A percentile compares a stretch with the other conserved stretches of the same genome.
These are phyloP conservation scores for Blastocystis sp. DNA, from an alignment of 352 stramenopile species.

Conservation along the genomic window DNA sequence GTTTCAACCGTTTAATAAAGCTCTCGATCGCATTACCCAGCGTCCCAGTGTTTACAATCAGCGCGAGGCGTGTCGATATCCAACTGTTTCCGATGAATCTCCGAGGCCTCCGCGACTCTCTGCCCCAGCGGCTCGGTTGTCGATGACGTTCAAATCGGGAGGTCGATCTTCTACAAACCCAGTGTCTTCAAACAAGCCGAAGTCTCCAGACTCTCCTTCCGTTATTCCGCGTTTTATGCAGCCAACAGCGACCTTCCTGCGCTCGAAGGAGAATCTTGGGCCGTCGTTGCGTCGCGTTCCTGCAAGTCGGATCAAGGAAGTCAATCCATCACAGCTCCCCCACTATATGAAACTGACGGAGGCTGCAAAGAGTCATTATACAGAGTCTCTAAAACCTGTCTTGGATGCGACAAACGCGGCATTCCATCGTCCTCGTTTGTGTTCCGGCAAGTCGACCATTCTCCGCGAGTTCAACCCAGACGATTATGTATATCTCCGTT, in stretches of 20 bases:
- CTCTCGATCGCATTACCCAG: no score
- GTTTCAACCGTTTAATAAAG: no score
- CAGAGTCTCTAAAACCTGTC: not conserved
- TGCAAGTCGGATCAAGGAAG: not conserved
- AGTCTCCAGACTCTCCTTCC: no score
- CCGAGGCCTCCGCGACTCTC: not conserved
- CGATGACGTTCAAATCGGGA: not conserved
- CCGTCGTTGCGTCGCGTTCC: not conserved
- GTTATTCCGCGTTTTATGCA: not conserved
- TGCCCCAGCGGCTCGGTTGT: not conserved
- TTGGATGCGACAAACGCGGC: not conserved
- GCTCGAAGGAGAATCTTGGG: not conserved
- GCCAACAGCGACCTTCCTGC: not conserved
- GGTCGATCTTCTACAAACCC: no score
- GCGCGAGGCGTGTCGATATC: no score
- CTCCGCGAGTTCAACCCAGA: not conserved
- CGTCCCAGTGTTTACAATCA: no score
- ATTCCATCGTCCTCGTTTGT: not conserved
- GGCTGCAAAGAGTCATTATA: not conserved
- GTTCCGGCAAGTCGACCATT: not conserved
- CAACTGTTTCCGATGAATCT: no score
- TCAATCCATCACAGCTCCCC: not conserved
- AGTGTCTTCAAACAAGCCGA: no score
- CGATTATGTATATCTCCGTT: not conserved
- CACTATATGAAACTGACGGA: not conserved